phyloP scores from a whole-genome alignment of 768 basidiomycete genomes.

The Tricholoma furcatifolium region DNA sequence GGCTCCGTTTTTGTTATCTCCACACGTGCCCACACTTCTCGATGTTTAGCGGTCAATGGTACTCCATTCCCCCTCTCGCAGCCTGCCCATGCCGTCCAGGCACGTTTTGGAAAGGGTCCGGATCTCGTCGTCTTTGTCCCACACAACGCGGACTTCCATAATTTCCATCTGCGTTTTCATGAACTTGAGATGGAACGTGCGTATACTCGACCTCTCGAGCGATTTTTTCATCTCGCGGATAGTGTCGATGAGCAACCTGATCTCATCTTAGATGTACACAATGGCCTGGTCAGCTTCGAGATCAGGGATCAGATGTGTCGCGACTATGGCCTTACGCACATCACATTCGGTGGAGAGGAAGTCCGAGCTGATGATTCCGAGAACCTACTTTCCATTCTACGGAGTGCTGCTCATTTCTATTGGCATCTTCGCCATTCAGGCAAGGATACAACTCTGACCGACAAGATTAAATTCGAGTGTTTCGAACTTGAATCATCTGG shows the following conservation, averaged over 20 bases:
- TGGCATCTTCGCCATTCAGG: neutral
- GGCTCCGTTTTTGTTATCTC: neutral
- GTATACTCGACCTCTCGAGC: neutral
- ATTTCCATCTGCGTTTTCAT: neutral
- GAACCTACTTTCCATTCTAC: neutral
- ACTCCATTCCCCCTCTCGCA: neutral
- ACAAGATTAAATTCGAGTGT: neutral
- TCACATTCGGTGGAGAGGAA: neutral
- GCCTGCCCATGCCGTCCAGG: neutral
- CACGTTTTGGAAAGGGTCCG: neutral
- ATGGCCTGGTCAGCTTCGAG: neutral
- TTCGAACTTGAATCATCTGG: neutral
- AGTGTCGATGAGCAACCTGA: neutral
- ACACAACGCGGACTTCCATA: neutral
- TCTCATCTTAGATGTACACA: neutral
- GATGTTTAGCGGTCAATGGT: neutral
- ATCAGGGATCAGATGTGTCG: neutral
- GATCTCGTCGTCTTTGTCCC: neutral
- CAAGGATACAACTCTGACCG: neutral
- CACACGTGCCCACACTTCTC: neutral
- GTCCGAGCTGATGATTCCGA: neutral
- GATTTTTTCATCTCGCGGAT: neutral
- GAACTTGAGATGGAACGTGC: neutral
- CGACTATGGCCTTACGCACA: neutral
- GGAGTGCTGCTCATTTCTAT: conserved; percentile 3